Base-by-base conservation (phyloP, 345 rosid species). In the Anacardium occidentale region DNA sequence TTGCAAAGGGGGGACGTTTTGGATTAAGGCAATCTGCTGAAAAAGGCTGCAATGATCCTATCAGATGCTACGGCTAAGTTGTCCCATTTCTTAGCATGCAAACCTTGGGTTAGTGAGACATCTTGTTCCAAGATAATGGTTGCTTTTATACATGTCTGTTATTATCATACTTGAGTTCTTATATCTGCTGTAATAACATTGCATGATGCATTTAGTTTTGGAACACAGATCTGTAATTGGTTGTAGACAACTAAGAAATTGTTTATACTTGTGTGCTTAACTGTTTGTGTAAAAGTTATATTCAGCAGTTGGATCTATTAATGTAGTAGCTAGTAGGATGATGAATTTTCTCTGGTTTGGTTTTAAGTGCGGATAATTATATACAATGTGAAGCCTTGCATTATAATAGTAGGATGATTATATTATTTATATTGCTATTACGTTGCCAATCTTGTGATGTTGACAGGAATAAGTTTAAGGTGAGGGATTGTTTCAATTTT, bases 41-140 rank as follows among this genome's bases (percentile, higher is more conserved):
- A 56, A 92, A 95, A 74, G 92, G 96, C 62, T 95, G 99, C 91
- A 89, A 84, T 17, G 96, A 92, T 74, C 90, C 98, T 5, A 95
- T 95, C 77, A 81, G 89, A 64, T 95, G 98, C 90, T 94, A 94
- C 20, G 99, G 98, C 50, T 95, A 84, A 85, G 64, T 20, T 48
- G 26, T 60, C 40, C 64, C 55, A 55, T 68, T 56, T 10, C 52
- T 48, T 64, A 7, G 42, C 71, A 52, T 52, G 26, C 55, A 70
- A 77, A 62, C 18, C 55, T 65, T 4, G 26, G 18, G 34, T 34
- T 40, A 22, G 40, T 67, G 60, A 15, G 40, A n/a, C 13, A 20
- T 57, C 18, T n/a, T 54, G 10, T 58, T 15, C 2, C 40, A 20
- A 44, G 34, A 48, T 32, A 25, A 47, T 62, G 9, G 53, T 18